Conservation (phyloP, 805 yeast genomes). For the Jamesozyma lodderae region DNA sequence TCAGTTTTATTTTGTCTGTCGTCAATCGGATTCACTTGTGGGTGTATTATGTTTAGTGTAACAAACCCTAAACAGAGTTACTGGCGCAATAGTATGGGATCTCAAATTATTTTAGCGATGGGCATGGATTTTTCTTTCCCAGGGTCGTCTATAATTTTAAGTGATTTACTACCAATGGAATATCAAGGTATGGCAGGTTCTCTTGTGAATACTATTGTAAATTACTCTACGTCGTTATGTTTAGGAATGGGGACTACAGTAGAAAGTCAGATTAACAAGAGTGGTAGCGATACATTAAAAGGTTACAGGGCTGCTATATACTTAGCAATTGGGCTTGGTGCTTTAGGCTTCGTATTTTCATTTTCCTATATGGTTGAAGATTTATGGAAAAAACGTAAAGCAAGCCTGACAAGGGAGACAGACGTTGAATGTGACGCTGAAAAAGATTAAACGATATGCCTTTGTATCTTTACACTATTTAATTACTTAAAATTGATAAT, state of each 20-base stretch:
- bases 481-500: too few relatives aligned
- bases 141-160: constrained; percentile 55
- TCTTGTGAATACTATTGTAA: constrained; percentile 57
- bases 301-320: constrained; percentile 52
- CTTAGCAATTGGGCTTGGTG: constrained; percentile 51
- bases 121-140: constrained; percentile 80
- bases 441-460: too few relatives aligned
- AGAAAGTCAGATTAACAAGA: constrained; percentile 34
- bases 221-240: constrained; percentile 60
- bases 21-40: constrained; percentile 46
- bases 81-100: constrained; percentile 49
- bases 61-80: constrained; percentile 52
- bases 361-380: constrained; percentile 12
- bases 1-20: constrained; percentile 45
- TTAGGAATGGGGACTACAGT: constrained; percentile 66
- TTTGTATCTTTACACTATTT: too few relatives aligned
- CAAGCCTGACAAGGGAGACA: constrained; percentile 1
- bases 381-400: constrained; percentile 5
- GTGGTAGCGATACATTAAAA: constrained; percentile 23
- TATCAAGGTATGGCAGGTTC: constrained; percentile 78
- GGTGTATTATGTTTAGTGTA: constrained; percentile 43
- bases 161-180: constrained; percentile 48
- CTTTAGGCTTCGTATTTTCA: constrained; percentile 15
- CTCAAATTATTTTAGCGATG: constrained; percentile 48
- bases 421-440: background rate